phyloP scores from a whole-genome alignment of 257 asterid genomes.

The Leonotis leonurus region DNA sequence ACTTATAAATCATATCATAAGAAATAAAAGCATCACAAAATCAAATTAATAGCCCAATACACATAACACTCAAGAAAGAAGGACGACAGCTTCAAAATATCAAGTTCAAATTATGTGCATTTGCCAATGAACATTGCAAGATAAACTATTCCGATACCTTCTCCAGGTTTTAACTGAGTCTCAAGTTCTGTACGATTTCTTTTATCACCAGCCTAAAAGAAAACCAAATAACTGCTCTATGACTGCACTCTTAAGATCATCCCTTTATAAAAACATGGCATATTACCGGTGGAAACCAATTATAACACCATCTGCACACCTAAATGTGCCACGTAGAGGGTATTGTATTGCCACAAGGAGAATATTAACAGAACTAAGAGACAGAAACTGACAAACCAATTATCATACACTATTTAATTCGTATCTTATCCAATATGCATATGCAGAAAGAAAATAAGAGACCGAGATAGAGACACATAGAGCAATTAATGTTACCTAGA shows the following conservation, averaged over 20 bases:
- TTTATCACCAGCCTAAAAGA: not conserved
- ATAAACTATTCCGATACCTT: slow-evolving; percentile 3
- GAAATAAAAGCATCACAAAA: not conserved
- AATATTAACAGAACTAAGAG: not conserved
- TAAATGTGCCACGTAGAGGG: not conserved
- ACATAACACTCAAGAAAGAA: not conserved
- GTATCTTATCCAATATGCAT: not conserved
- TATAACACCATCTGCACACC: not conserved
- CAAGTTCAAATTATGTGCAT: not conserved
- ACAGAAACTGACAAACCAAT: not conserved
- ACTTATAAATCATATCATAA: not conserved
- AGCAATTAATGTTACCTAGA: not conserved
- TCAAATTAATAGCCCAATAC: not conserved
- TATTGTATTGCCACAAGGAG: not conserved
- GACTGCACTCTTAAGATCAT: not conserved
- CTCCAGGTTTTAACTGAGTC: not conserved
- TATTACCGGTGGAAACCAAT: not conserved
- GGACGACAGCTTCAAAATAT: not conserved
- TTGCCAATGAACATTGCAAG: not conserved
- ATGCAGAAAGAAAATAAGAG: not conserved
- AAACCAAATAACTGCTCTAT: not conserved
- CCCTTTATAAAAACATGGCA: not conserved
- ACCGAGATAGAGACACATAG: not conserved
- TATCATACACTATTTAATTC: not conserved
- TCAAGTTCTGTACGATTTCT: not conserved